Base-by-base conservation (phyloP, 2,329 filamentous ascomycete genomes). In the Trichoderma semiorbis region DNA sequence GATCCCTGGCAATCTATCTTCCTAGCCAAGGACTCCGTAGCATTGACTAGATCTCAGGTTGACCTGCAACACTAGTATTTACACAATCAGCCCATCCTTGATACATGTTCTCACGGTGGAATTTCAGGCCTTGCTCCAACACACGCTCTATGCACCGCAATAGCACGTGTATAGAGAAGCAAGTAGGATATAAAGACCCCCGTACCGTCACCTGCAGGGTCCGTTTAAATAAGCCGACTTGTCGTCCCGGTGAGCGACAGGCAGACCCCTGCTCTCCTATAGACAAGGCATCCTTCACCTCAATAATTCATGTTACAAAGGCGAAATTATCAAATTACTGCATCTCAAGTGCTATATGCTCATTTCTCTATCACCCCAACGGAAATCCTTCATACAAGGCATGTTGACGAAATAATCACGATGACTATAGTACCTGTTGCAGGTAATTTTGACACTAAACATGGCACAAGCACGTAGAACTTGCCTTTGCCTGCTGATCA, bases 1-100 rank as follows among this genome's bases (percentile, higher is more conserved):
- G n/a, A 69, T 53, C 65, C 65, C 65, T n/a, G 36, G 55, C 32
- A 12, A 5, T 24, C 36, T 34, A 58, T 34, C 30, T 60, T 60
- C 57, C 43, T 62, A 63, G 30, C 14, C 3, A 7, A 12, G 12
- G 7, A 21, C 16, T 43, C 16, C n/a, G n/a, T 50, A 21, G 16
- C 11, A 18, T 62, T 26, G n/a, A 62, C n/a, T 28, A 47, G 14
- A 62, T 71, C 55, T 71, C 61, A 71, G 63, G 69, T 71, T 71
- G 50, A 67, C 69, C 69, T 71, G 69, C 55, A 32, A 71, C 69
- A 43, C 32, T 53, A 39, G 12, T 11, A 36, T 34, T 10, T 32
- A 21, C 18, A 24, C n/a, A 26, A 63, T 39, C 43, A 47, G n/a
- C 21, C 53, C 16, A 61, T 30, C 53, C 28, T 50, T 36, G 18